Conservation (phyloP, 2,329 filamentous ascomycete genomes). For the Ceratocystiopsis minuta region DNA sequence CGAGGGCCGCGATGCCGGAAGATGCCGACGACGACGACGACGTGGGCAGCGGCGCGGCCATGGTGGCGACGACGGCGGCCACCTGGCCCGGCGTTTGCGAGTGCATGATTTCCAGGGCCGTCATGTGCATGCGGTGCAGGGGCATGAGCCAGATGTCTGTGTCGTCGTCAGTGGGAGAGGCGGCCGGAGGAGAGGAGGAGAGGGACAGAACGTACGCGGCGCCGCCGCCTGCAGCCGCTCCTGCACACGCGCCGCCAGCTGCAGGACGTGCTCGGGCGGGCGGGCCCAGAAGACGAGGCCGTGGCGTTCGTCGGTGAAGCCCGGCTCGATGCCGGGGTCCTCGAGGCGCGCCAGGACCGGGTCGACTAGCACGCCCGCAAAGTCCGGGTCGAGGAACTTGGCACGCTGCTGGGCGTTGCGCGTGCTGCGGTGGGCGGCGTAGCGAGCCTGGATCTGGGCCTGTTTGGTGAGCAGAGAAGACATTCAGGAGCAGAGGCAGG, state of each 20-base stretch:
- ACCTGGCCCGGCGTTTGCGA: slow-evolving; percentile 56
- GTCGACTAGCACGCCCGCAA: slow-evolving; percentile 57
- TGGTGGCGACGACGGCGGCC: slow-evolving; percentile 34
- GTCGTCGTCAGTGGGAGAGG: neutral
- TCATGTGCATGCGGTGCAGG: slow-evolving; percentile 60
- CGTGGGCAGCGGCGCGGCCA: slow-evolving; percentile 17
- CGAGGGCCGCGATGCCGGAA: slow-evolving; percentile 38
- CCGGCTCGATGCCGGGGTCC: slow-evolving; percentile 42
- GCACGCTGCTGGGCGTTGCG: slow-evolving; percentile 60
- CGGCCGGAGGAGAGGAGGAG: neutral
- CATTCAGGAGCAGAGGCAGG: no score
- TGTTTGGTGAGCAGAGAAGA: slow-evolving; percentile 14
- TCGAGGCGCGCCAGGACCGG: slow-evolving; percentile 54
- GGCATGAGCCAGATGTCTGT: slow-evolving; percentile 73
- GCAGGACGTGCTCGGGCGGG: slow-evolving; percentile 53
- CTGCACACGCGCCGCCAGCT: slow-evolving; percentile 53
- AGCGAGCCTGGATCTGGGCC: slow-evolving; percentile 52
- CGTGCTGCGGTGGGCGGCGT: slow-evolving; percentile 53
- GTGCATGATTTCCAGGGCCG: slow-evolving; percentile 68
- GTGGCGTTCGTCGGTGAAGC: slow-evolving; percentile 57
- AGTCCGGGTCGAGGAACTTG: slow-evolving; percentile 52
- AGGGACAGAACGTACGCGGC: slow-evolving; percentile 38
- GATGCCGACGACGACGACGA: neutral
- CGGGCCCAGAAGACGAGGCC: slow-evolving; percentile 81
- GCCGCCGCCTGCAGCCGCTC: slow-evolving; percentile 41